These are phyloP conservation scores for Lathyrus oleraceus DNA, from an alignment of 306 rosid species.

Conservation along the genomic window DNA sequence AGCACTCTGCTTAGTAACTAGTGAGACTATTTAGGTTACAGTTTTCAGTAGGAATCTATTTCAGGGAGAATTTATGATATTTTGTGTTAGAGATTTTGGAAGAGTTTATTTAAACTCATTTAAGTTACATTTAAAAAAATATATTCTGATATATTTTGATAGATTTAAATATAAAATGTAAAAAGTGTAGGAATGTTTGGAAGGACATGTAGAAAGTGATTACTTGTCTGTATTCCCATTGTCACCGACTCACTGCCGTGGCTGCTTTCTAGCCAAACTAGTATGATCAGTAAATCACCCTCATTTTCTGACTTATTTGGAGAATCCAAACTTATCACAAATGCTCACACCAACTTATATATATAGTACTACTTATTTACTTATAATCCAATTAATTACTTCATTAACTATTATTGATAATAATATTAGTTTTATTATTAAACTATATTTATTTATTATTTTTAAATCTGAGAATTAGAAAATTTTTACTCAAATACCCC, in stretches of 20 bases:
- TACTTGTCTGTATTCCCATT: not conserved
- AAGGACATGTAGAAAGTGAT: not conserved
- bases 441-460: no score
- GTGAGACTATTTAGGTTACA: not conserved
- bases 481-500: no score
- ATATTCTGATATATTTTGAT: no score
- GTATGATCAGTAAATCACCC: not conserved
- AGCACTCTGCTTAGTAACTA: conserved; percentile 16
- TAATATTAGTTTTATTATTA: no score
- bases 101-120: not conserved
- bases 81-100: not conserved
- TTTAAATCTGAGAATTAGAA: no score
- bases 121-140: no score
- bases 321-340: not conserved
- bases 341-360: not conserved
- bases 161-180: no score
- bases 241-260: conserved; percentile 1
- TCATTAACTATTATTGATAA: no score
- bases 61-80: not conserved
- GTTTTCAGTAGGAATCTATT: not conserved
- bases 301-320: conserved; percentile 10
- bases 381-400: no score
- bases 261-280: not conserved
- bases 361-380: no score
- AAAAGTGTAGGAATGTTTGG: no score